These are phyloP conservation scores for Neofusicoccum parvum DNA, from an alignment of 2,329 filamentous ascomycete genomes.

Conservation along the genomic window DNA sequence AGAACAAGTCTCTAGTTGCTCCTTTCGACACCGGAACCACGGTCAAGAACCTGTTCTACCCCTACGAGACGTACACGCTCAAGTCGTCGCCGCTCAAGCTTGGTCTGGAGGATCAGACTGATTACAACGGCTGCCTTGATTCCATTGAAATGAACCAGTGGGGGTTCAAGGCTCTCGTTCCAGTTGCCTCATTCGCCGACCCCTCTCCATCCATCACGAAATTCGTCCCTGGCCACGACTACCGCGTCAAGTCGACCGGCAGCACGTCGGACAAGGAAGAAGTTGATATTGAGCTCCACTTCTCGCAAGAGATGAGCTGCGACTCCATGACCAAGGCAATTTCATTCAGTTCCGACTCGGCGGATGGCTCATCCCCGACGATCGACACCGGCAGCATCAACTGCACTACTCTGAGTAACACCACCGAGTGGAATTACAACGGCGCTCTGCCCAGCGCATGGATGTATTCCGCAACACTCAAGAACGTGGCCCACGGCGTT, in stretches of 20 bases:
- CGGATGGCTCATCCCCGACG: slow-evolving; percentile 45
- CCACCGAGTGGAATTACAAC: slow-evolving; percentile 42
- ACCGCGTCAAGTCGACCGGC: slow-evolving; percentile 54
- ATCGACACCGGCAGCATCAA: slow-evolving; percentile 49
- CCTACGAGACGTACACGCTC: slow-evolving; percentile 60
- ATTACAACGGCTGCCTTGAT: slow-evolving; percentile 60
- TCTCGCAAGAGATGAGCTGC: slow-evolving; percentile 65
- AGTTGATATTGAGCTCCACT: slow-evolving; percentile 58
- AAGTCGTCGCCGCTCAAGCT: slow-evolving; percentile 49
- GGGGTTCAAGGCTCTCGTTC: slow-evolving; percentile 64
- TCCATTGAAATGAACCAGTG: slow-evolving; percentile 57
- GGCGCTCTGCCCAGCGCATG: slow-evolving; percentile 59
- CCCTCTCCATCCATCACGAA: slow-evolving; percentile 62
- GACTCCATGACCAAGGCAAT: slow-evolving; percentile 55
- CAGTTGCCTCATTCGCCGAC: slow-evolving; percentile 50
- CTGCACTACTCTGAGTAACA: slow-evolving; percentile 44
- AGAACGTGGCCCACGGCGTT: slow-evolving; percentile 62
- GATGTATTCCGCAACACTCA: slow-evolving; percentile 56
- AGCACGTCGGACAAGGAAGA: slow-evolving; percentile 44
- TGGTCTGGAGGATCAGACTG: slow-evolving; percentile 28
- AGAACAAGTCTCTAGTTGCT: slow-evolving; percentile 55
- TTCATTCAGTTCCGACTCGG: slow-evolving; percentile 56
- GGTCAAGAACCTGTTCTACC: slow-evolving; percentile 66
- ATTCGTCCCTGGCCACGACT: slow-evolving; percentile 64
- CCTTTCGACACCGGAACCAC: slow-evolving; percentile 57